phyloP scores from a whole-genome alignment of 768 basidiomycete genomes.

The Russula emetica region DNA sequence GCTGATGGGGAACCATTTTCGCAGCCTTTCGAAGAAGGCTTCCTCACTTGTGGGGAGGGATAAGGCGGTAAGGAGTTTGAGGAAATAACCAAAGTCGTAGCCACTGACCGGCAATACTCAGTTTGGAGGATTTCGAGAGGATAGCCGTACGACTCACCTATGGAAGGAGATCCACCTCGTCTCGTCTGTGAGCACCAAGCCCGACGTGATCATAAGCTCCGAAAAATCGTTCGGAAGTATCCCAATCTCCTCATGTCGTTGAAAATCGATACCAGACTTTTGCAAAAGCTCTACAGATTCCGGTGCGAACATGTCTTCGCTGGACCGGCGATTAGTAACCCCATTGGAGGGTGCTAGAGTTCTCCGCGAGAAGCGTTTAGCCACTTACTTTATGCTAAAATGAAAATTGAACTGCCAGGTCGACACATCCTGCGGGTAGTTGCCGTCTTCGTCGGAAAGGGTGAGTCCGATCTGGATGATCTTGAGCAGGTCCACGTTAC shows the following conservation, averaged over 20 bases:
- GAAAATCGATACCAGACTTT: constrained; percentile 94
- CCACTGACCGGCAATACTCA: constrained; percentile 51
- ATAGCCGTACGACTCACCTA: constrained; percentile 55
- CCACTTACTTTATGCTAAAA: constrained; percentile 77
- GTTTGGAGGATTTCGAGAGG: background rate
- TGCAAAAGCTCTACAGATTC: constrained; percentile 92
- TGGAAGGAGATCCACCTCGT: constrained; percentile 98
- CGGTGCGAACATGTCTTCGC: constrained; percentile 98
- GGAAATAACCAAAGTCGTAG: constrained; percentile 98
- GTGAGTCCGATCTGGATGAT: constrained; percentile 98
- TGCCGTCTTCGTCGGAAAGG: constrained; percentile 89
- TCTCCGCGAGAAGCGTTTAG: background rate
- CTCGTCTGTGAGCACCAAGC: constrained; percentile 82
- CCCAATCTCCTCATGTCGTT: constrained; percentile 87
- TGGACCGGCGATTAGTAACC: constrained; percentile 34
- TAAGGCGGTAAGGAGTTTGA: constrained; percentile 84
- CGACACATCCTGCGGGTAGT: constrained; percentile 81
- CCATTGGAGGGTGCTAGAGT: background rate
- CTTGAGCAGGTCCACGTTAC: constrained; percentile 96
- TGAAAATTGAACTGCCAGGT: constrained; percentile 99
- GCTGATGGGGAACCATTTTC: constrained; percentile 90
- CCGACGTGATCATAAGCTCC: constrained; percentile 94
- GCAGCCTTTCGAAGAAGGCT: constrained; percentile 81
- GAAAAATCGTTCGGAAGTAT: constrained; percentile 94
- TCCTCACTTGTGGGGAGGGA: constrained; percentile 88